Base-by-base conservation (phyloP, 169 alveolate species). In the Plasmodium gonderi region DNA sequence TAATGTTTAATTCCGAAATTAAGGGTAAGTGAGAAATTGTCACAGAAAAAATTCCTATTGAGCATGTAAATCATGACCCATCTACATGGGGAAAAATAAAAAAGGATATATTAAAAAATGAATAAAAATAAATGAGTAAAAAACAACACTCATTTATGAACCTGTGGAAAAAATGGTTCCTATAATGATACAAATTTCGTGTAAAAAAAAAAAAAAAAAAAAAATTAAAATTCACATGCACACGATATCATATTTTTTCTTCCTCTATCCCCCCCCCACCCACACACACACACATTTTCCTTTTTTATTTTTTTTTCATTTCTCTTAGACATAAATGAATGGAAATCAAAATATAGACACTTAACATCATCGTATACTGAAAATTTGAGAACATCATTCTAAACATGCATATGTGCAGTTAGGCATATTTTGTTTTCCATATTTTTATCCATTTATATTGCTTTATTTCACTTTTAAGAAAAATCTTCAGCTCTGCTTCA, bases 301-400 rank as follows among this genome's bases (percentile, higher is more conserved):
- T 44, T 51, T 78, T 79, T 79, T 79, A 14, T 20, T 80, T 47
- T 80, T 45, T 67, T 69, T 65, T 17, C 36, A n/a, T 47, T 65
- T 20, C 26, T 40, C 36, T 9, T 72, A 83, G 92, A 83, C 40
- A 47, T 83, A 36, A 83, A 72, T 17, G 92, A 83, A 33, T 83
- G 92, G 92, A 83, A 83, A 60, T 45, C 49, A 4, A 83, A 83
- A 47, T 64, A 83, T 38, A 47, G 67, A 83, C 60, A 83, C 42
- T 49, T 83, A 42, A 83, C 83, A 14, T 83, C 92, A 31, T 83
- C 92, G 92, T 83, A 83, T 29, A 26, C 9, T 8, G 49, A 29
- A 47, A 31, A 60, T 29, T 20, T 60, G n/a, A n/a, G n/a, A n/a
- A n/a, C n/a, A n/a, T n/a, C n/a, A n/a, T n/a, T n/a, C n/a, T n/a